phyloP scores from a whole-genome alignment of 1,284 basidiomycete species.

The Heliocybe sulcata region DNA sequence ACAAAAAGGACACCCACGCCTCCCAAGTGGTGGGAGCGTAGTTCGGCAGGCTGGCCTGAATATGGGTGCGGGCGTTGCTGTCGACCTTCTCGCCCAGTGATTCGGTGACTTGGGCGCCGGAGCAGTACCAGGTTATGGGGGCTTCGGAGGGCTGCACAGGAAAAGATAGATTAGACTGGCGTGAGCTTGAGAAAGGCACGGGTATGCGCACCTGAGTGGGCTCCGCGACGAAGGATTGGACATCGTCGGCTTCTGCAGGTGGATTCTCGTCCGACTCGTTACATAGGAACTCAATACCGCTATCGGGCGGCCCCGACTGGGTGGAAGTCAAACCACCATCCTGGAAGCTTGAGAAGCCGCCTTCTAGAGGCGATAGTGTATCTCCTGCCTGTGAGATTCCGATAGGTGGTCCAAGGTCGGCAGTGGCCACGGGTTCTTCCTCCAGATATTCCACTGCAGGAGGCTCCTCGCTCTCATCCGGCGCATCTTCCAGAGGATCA shows the following conservation, averaged over 20 bases:
- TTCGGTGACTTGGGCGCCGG: neutral
- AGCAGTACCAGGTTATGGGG: slow-evolving; percentile 1
- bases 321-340: neutral
- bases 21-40: slow-evolving; percentile 2
- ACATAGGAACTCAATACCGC: neutral
- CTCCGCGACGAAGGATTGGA: neutral
- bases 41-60: neutral
- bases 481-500: neutral
- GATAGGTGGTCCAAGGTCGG: neutral
- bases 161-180: neutral
- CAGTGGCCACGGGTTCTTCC: neutral
- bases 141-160: neutral
- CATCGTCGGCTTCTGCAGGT: neutral
- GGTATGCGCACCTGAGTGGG: neutral
- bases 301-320: neutral
- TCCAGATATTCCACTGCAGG: neutral
- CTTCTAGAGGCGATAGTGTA: neutral
- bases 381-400: neutral
- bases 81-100: slow-evolving; percentile 1
- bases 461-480: neutral
- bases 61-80: neutral
- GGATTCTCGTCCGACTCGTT: neutral
- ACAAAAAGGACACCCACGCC: neutral
- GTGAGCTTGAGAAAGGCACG: neutral
- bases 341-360: neutral